Percentiles rank a stretch among this genome's conserved stretches.
These are phyloP conservation scores for Coniferiporia weirii DNA, from an alignment of 1,284 basidiomycete species.

Conservation along the genomic window DNA sequence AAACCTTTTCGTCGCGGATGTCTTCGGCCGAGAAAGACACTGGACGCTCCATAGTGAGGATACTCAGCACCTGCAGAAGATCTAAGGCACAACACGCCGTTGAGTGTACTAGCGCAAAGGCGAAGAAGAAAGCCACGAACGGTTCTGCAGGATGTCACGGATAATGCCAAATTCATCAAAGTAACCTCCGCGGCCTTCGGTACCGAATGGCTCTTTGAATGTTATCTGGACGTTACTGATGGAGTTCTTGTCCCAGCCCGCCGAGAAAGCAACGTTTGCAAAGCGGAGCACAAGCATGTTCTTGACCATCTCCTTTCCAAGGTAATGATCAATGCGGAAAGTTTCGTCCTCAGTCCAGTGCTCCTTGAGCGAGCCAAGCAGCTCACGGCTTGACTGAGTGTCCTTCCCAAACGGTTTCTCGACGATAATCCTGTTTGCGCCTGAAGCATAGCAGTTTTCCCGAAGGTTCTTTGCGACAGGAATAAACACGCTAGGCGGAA, in stretches of 20 bases:
- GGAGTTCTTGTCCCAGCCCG: slow-evolving; percentile 90
- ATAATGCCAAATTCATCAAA: slow-evolving; percentile 99
- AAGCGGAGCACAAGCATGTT: slow-evolving; percentile 92
- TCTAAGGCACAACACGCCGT: slow-evolving; percentile 43
- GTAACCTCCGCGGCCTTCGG: slow-evolving; percentile 95
- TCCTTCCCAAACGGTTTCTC: slow-evolving; percentile 98
- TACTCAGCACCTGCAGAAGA: slow-evolving; percentile 85
- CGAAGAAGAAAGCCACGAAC: slow-evolving; percentile 45
- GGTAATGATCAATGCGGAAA: slow-evolving; percentile 96
- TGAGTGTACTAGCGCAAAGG: slow-evolving; percentile 13
- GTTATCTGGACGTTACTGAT: slow-evolving; percentile 96
- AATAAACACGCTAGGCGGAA: slow-evolving; percentile 91
- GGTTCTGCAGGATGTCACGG: slow-evolving; percentile 93
- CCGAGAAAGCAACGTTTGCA: slow-evolving; percentile 84
- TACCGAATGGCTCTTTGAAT: slow-evolving; percentile 97
- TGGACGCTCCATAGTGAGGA: slow-evolving; percentile 94
- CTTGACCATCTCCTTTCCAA: slow-evolving; percentile 99
- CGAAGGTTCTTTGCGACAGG: slow-evolving; percentile 81
- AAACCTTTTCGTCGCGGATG: slow-evolving; percentile 93
- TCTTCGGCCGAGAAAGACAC: slow-evolving; percentile 97
- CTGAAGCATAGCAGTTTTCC: slow-evolving; percentile 74
- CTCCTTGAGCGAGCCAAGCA: slow-evolving; percentile 75
- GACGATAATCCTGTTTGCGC: slow-evolving; percentile 86
- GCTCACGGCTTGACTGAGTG: slow-evolving; percentile 76
- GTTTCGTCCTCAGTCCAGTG: slow-evolving; percentile 95